Evolutionary conservation across 257 asterid species (phyloP).

Genomic region (Scutellaria baicalensis): DNA sequence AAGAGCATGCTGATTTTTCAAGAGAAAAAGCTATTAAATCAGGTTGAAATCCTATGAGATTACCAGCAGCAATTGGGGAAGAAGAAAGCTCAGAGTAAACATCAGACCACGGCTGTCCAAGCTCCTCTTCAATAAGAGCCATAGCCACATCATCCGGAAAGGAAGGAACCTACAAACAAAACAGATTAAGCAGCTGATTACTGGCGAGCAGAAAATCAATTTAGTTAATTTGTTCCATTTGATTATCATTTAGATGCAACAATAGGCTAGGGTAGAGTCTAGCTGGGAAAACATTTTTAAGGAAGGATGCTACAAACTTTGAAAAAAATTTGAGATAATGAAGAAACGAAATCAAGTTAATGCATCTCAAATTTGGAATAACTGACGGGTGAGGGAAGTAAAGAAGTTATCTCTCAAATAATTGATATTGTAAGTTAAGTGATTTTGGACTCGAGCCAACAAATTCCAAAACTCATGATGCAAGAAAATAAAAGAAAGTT

Average conservation of each 20-base stretch:
- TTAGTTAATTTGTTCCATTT: background rate
- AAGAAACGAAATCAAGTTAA: background rate
- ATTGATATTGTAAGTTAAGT: background rate
- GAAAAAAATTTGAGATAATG: background rate
- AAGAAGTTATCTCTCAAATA: background rate
- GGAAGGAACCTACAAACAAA: constrained; percentile 74
- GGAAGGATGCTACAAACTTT: background rate
- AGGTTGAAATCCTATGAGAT: constrained; percentile 23
- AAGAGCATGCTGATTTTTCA: background rate
- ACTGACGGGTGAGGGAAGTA: background rate
- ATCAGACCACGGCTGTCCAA: constrained; percentile 89
- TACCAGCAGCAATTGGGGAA: constrained; percentile 99
- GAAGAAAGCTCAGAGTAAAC: constrained; percentile 89
- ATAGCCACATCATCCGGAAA: constrained; percentile 98
- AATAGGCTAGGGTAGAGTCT: background rate
- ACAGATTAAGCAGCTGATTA: constrained; percentile 8
- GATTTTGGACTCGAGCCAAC: background rate
- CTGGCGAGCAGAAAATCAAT: background rate
- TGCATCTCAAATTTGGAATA: background rate
- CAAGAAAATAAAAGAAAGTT: background rate
- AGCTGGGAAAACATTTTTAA: background rate
- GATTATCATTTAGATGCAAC: background rate
- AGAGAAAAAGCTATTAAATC: background rate
- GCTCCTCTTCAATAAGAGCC: constrained; percentile 97
- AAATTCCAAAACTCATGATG: background rate